phyloP scores from a whole-genome alignment of 345 rosid species.

The Linum trigynum region DNA sequence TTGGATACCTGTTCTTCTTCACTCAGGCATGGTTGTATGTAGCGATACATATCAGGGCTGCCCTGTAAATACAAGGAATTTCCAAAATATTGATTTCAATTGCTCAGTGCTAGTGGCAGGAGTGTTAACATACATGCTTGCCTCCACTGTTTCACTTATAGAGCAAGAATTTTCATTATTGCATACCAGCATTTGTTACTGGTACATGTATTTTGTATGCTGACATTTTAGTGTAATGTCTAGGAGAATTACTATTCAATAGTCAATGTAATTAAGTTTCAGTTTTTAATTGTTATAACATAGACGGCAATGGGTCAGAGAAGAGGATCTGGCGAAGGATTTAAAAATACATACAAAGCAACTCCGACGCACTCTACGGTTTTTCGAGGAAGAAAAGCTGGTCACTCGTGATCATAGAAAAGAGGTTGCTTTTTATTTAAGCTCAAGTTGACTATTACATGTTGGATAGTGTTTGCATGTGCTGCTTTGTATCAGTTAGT shows the following conservation, averaged over 20 bases:
- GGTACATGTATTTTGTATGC: too few relatives aligned
- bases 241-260: not conserved
- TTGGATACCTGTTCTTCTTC: not conserved
- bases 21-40: too few relatives aligned
- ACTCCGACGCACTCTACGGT: constrained; percentile 55
- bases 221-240: too few relatives aligned
- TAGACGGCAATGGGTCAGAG: constrained; percentile 91
- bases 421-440: constrained; percentile 42
- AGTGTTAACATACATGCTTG: too few relatives aligned
- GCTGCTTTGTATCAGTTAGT: not conserved
- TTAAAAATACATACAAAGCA: constrained; percentile 72
- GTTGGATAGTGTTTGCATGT: not conserved
- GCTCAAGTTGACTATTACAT: not conserved
- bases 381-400: constrained; percentile 74
- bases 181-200: too few relatives aligned
- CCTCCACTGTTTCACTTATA: too few relatives aligned
- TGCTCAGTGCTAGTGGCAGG: not conserved
- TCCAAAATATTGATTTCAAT: too few relatives aligned
- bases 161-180: too few relatives aligned
- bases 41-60: not conserved
- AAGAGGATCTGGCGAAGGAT: constrained; percentile 91
- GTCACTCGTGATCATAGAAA: constrained; percentile 66
- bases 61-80: too few relatives aligned
- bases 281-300: constrained; percentile 1
- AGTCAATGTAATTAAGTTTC: too few relatives aligned